Evolutionary conservation across 2,329 filamentous ascomycete species (phyloP).

Genomic region (Epichloe baconii): DNA sequence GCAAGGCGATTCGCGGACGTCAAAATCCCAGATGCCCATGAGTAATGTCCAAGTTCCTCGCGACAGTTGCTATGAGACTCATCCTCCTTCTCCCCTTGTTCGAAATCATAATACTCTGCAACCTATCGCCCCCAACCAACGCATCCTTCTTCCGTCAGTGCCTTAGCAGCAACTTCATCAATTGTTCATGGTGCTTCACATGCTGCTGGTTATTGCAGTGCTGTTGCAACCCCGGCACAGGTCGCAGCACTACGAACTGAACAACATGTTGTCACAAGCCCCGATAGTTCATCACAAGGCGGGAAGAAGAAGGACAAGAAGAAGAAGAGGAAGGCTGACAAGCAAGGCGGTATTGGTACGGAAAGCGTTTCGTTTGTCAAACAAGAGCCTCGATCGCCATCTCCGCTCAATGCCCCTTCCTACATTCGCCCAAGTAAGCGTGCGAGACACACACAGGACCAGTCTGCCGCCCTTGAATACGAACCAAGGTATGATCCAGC

Average conservation of each 20-base stretch:
- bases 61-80: constrained; percentile 16
- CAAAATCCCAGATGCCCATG: constrained; percentile 6
- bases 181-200: neutral
- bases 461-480: constrained; percentile 17
- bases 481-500: constrained; percentile 32
- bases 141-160: constrained; percentile 48
- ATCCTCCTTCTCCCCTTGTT: constrained; percentile 47
- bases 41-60: constrained; percentile 8
- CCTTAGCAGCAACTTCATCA: constrained; percentile 3
- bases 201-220: neutral
- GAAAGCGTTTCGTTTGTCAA: constrained; percentile 45
- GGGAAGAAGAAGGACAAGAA: constrained; percentile 37
- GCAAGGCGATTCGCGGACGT: constrained; percentile 20
- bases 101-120: constrained; percentile 63
- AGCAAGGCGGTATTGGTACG: constrained; percentile 31
- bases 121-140: constrained; percentile 65
- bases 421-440: constrained; percentile 44
- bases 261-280: constrained; percentile 35
- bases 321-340: constrained; percentile 41
- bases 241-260: constrained; percentile 43
- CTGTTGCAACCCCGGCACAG: constrained; percentile 31
- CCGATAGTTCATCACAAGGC: constrained; percentile 46
- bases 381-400: constrained; percentile 50
- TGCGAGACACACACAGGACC: constrained; percentile 33
- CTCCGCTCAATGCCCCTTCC: constrained; percentile 40